phyloP scores from a whole-genome alignment of 148 eudicot genomes.

The Salicornia ramosissima region DNA sequence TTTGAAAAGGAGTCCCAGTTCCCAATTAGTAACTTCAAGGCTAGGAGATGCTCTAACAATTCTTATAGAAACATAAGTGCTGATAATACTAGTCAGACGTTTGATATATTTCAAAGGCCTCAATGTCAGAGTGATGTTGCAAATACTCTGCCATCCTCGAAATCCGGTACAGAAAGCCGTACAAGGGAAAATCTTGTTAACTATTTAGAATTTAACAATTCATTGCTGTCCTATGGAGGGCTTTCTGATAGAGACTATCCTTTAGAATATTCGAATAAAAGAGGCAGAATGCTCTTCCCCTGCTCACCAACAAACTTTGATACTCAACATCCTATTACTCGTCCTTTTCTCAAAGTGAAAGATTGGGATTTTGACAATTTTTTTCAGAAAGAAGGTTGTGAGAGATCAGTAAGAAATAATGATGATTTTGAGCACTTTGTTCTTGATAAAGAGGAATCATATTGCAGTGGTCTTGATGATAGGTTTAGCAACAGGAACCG shows the following conservation, averaged over 20 bases:
- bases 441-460: constrained; percentile 31
- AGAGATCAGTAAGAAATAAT: constrained; percentile 23
- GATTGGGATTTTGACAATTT: constrained; percentile 29
- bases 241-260: constrained; percentile 18
- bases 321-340: constrained; percentile 29
- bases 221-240: constrained; percentile 18
- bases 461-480: constrained; percentile 16
- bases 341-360: constrained; percentile 24
- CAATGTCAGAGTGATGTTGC: constrained; percentile 24
- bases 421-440: constrained; percentile 19
- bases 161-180: constrained; percentile 18
- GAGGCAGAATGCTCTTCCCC: constrained; percentile 19
- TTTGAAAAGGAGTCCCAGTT: constrained; percentile 33
- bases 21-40: constrained; percentile 27
- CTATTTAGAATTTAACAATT: constrained; percentile 14
- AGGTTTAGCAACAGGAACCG: constrained; percentile 22
- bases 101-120: constrained; percentile 21
- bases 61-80: constrained; percentile 26
- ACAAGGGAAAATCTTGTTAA: constrained; percentile 20
- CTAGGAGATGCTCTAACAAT: constrained; percentile 24
- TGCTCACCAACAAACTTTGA: constrained; percentile 22
- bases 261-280: constrained; percentile 16
- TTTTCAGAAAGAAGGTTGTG: constrained; percentile 23
- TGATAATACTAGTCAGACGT: constrained; percentile 21
- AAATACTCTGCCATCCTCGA: constrained; percentile 23